Evolutionary conservation across 805 yeast genomes (phyloP).

Genomic region (Ogataea ganodermae): DNA sequence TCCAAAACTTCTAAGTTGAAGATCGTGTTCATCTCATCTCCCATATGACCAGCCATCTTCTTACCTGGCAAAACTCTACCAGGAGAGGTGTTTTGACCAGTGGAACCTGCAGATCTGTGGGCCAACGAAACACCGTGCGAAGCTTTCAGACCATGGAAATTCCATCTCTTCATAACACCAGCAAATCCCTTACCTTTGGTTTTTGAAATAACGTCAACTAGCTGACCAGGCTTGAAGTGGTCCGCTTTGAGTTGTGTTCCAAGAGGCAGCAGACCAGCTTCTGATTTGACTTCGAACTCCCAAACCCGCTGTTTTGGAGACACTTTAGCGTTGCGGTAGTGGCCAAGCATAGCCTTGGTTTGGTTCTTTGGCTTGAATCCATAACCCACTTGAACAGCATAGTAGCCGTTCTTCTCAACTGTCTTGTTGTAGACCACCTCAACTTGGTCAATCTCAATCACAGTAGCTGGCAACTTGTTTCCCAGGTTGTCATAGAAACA

Average conservation of each 20-base stretch:
- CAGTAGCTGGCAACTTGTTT: conserved; percentile 75
- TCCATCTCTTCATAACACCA: conserved; percentile 97
- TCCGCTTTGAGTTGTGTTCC: conserved; percentile 83
- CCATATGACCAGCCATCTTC: conserved; percentile 98
- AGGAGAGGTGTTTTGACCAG: conserved; percentile 93
- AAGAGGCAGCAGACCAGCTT: conserved; percentile 64
- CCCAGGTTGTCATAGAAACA: conserved; percentile 76
- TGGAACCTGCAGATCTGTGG: conserved; percentile 96
- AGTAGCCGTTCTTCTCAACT: conserved; percentile 71
- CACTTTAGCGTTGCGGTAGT: conserved; percentile 74
- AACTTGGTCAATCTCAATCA: conserved; percentile 81
- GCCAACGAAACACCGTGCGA: conserved; percentile 94
- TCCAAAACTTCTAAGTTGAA: conserved; percentile 77
- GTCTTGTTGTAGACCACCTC: conserved; percentile 82
- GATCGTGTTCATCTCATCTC: conserved; percentile 70
- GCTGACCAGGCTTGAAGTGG: conserved; percentile 80
- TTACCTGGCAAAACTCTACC: conserved; percentile 96
- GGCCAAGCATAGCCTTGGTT: conserved; percentile 68
- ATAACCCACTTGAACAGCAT: conserved; percentile 84
- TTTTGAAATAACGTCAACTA: conserved; percentile 75
- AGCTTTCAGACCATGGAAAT: conserved; percentile 85
- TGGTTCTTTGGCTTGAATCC: conserved; percentile 70
- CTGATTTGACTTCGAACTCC: conserved; percentile 79
- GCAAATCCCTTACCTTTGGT: conserved; percentile 96
- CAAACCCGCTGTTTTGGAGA: conserved; percentile 76